phyloP scores from a whole-genome alignment of 2,329 filamentous ascomycete species.

The Conoideocrella luteorostrata region DNA sequence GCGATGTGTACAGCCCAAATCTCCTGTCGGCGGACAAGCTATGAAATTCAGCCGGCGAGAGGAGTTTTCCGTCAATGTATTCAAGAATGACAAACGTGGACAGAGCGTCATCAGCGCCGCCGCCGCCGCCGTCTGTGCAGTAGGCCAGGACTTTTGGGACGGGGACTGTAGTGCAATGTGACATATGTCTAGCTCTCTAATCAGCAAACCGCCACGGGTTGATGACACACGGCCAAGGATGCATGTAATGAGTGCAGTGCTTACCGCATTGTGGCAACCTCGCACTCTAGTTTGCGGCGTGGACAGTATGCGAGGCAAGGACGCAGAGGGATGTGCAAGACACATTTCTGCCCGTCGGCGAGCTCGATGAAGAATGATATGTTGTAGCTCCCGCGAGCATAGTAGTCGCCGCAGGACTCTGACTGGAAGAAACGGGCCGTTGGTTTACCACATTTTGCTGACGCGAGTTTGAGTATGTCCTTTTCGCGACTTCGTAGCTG shows the following conservation, averaged over 20 bases:
- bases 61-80: slow-evolving; percentile 9
- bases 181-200: background rate
- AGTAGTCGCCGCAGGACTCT: no score
- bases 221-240: no score
- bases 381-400: slow-evolving; percentile 4
- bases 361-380: slow-evolving; percentile 6
- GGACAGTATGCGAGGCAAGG: slow-evolving; percentile 3
- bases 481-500: no score
- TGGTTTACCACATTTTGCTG: no score
- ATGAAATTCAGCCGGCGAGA: slow-evolving; percentile 4
- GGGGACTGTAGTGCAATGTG: background rate
- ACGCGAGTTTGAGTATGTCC: no score
- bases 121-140: no score
- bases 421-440: no score
- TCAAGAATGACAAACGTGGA: slow-evolving; percentile 10
- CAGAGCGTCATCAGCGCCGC: background rate
- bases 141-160: slow-evolving; percentile 2
- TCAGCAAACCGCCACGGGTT: no score
- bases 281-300: slow-evolving; percentile 1
- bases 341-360: background rate
- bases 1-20: slow-evolving; percentile 10
- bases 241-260: no score
- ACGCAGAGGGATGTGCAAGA: slow-evolving; percentile 4
- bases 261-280: slow-evolving; percentile 7
- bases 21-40: slow-evolving; percentile 1